Percentiles rank a stretch among this genome's conserved stretches.
These are phyloP conservation scores for Raffaelea deltoideospora DNA, from an alignment of 2,329 filamentous ascomycete genomes.

Conservation along the genomic window DNA sequence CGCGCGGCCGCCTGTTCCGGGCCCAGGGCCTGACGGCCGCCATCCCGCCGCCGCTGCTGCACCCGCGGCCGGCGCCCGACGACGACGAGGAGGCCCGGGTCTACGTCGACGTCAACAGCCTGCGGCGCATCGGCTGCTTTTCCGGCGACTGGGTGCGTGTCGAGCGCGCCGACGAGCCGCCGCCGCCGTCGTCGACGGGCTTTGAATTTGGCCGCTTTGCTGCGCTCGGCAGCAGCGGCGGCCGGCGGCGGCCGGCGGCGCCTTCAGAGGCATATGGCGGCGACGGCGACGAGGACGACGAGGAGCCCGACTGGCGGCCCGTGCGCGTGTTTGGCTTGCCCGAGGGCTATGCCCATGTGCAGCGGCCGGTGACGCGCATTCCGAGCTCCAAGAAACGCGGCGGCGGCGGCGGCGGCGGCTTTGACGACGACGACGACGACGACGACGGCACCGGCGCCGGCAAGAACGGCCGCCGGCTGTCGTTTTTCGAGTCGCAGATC, in stretches of 20 bases:
- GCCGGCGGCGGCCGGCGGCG: too few relatives aligned
- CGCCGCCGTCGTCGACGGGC: constrained; percentile 46
- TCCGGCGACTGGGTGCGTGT: constrained; percentile 93
- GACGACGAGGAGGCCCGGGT: constrained; percentile 84
- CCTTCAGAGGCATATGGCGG: too few relatives aligned
- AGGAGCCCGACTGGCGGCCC: constrained; percentile 57
- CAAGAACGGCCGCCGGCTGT: constrained; percentile 28
- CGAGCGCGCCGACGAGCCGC: constrained; percentile 62
- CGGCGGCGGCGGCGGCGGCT: constrained; percentile 34
- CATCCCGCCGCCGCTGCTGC: constrained; percentile 64
- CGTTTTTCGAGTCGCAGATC: constrained; percentile 55
- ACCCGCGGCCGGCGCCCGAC: constrained; percentile 60
- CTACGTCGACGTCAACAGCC: constrained; percentile 74
- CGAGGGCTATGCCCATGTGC: constrained; percentile 54
- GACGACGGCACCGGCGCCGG: constrained; percentile 26
- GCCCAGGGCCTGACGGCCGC: constrained; percentile 57
- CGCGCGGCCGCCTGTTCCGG: constrained; percentile 68
- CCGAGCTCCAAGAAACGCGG: constrained; percentile 34
- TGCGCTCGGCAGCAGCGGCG: constrained; percentile 51
- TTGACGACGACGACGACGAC: constrained; percentile 29
- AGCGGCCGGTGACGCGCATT: constrained; percentile 45
- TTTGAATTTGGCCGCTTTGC: constrained; percentile 51
- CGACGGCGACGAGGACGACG: constrained; percentile 39
- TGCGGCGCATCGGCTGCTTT: constrained; percentile 88
- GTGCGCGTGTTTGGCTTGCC: constrained; percentile 82